Conservation (phyloP, 108 stramenopile genomes). For the Schizochytrium sp. region DNA sequence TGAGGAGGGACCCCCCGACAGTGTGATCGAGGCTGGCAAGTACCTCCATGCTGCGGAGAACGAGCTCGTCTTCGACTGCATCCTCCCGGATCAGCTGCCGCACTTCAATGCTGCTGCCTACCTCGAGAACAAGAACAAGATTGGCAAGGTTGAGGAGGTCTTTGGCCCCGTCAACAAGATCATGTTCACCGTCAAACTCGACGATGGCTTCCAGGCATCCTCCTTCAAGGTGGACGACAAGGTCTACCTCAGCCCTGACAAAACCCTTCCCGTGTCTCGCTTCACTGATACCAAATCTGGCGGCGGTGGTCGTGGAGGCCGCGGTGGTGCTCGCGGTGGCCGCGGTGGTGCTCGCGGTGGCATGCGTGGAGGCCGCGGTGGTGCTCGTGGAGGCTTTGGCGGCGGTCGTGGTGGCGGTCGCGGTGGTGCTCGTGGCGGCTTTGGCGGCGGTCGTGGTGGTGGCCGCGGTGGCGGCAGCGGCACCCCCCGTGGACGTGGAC, state of each 20-base stretch:
- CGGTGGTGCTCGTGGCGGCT: constrained; percentile 46
- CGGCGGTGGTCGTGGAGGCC: constrained; percentile 66
- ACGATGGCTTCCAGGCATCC: constrained; percentile 88
- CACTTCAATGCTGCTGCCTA: constrained; percentile 98
- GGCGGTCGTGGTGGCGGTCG: constrained; percentile 75
- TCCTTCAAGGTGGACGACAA: constrained; percentile 90
- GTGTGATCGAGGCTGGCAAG: constrained; percentile 72
- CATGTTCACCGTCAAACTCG: constrained; percentile 96
- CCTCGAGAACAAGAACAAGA: constrained; percentile 96
- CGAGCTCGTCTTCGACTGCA: constrained; percentile 78
- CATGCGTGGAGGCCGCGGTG: constrained; percentile 74
- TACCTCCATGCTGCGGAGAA: constrained; percentile 75
- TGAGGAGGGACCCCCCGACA: constrained; percentile 76
- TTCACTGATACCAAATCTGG: constrained; percentile 85
- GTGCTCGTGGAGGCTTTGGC: constrained; percentile 66
- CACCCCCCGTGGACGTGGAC: constrained; percentile 6
- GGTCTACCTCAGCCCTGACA: constrained; percentile 91
- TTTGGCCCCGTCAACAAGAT: constrained; percentile 91
- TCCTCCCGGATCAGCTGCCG: constrained; percentile 84
- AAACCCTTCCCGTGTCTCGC: constrained; percentile 87
- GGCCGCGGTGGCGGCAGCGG: constrained; percentile 65
- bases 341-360: constrained; percentile 61
- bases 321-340: constrained; percentile 40
- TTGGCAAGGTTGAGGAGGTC: constrained; percentile 98
- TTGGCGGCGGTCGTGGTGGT: constrained; percentile 68